These are phyloP conservation scores for Cylindrotheca fusiformis DNA, from an alignment of 108 stramenopile genomes.

Conservation along the genomic window DNA sequence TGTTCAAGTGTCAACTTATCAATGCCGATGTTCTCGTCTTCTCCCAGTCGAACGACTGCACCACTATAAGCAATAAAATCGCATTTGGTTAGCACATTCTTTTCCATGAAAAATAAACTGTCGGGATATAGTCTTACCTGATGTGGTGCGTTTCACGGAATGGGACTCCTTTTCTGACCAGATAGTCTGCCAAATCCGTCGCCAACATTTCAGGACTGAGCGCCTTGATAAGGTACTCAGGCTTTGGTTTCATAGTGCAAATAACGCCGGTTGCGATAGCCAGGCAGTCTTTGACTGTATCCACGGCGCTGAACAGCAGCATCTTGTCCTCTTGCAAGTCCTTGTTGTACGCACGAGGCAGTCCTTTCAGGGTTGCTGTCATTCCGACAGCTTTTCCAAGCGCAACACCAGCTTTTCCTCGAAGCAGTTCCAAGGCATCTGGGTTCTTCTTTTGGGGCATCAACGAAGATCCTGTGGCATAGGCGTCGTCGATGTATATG, in stretches of 20 bases:
- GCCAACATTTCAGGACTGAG: constrained; percentile 99
- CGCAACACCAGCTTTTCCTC: constrained; percentile 97
- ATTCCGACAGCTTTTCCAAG: constrained; percentile 90
- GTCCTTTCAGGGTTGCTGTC: constrained; percentile 93
- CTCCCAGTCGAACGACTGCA: constrained; percentile 85
- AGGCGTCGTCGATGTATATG: constrained; percentile 95
- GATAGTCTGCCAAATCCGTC: constrained; percentile 98
- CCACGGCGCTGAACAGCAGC: constrained; percentile 92
- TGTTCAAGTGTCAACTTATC: constrained; percentile 82
- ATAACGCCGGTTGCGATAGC: constrained; percentile 97
- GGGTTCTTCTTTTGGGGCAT: constrained; percentile 99
- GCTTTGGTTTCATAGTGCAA: constrained; percentile 90
- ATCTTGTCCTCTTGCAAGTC: constrained; percentile 99
- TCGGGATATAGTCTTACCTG: constrained; percentile 35
- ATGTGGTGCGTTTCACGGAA: constrained; percentile 99
- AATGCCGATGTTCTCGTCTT: constrained; percentile 73
- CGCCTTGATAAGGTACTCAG: constrained; percentile 80
- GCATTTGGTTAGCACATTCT: background rate
- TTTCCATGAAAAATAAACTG: constrained; percentile 6
- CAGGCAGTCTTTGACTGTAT: constrained; percentile 93
- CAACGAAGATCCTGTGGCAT: constrained; percentile 96
- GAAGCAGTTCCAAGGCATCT: constrained; percentile 96
- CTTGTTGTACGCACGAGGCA: constrained; percentile 99
- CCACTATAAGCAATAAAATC: constrained; percentile 64
- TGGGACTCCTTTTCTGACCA: constrained; percentile 97